Evolutionary conservation across 345 rosid species (phyloP).

Genomic region (Lagerstroemia speciosa): DNA sequence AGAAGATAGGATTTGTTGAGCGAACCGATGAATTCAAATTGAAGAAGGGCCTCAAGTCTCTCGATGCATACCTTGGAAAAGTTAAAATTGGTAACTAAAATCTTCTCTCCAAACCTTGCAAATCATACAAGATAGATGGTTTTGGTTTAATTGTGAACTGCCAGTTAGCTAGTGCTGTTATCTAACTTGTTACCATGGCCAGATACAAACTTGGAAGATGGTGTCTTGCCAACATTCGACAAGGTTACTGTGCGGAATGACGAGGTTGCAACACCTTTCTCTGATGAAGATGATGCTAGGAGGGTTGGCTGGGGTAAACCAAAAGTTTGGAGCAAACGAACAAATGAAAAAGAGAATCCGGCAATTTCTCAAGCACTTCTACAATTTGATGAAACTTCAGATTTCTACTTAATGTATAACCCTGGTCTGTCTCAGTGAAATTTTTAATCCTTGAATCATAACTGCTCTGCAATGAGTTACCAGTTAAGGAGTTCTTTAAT

Average conservation of each 20-base stretch:
- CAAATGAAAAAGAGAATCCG: conserved; percentile 14
- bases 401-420: conserved; percentile 58
- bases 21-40: conserved; percentile 16
- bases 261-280: conserved; percentile 15
- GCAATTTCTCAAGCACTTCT: conserved; percentile 18
- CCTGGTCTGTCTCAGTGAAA: conserved; percentile 3
- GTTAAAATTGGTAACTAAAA: conserved; percentile 27
- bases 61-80: conserved; percentile 51
- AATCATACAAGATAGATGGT: not conserved
- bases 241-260: conserved; percentile 15
- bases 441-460: not conserved
- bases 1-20: conserved; percentile 7
- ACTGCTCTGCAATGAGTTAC: no score
- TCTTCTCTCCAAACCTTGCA: not conserved
- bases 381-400: conserved; percentile 42
- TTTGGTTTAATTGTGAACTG: no score
- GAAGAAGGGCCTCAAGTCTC: conserved; percentile 26
- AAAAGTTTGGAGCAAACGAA: conserved; percentile 13
- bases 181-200: conserved; percentile 8
- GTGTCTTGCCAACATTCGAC: conserved; percentile 11
- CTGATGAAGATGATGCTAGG: conserved; percentile 13
- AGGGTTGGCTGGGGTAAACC: conserved; percentile 17
- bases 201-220: conserved; percentile 21
- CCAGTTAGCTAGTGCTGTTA: not conserved
- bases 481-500: not conserved